Conservation (phyloP, 148 eudicot genomes). For the Rhododendron griersonianum region DNA sequence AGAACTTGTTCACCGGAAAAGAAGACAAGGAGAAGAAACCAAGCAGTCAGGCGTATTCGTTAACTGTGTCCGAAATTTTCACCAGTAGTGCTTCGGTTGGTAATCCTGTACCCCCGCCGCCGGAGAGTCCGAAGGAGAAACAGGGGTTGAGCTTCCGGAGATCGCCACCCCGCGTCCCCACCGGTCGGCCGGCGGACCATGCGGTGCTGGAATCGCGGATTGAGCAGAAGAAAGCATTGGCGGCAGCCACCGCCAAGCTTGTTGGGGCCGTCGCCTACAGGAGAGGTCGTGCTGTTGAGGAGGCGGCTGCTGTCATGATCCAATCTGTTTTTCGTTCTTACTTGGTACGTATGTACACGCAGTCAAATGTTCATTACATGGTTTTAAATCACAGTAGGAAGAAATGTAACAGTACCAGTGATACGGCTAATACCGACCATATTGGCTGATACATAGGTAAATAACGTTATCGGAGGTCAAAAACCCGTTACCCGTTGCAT, state of each 20-base stretch:
- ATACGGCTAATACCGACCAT: not conserved
- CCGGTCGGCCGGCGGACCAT: not conserved
- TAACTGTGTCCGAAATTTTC: not conserved
- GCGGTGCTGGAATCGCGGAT: constrained; percentile 19
- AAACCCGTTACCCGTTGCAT: no score
- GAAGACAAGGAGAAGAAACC: constrained; percentile 27
- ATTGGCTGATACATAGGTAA: not conserved
- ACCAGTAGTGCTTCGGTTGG: not conserved
- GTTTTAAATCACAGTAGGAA: not conserved
- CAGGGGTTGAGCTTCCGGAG: constrained; percentile 68
- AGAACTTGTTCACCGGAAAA: constrained; percentile 49
- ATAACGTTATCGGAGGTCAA: not conserved
- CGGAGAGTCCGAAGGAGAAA: constrained; percentile 61
- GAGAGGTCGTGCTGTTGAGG: constrained; percentile 29
- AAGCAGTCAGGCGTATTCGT: not conserved
- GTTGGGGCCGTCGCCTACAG: constrained; percentile 15
- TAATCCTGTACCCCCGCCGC: not conserved
- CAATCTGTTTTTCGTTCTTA: constrained; percentile 69
- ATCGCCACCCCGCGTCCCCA: constrained; percentile 29
- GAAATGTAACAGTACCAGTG: not conserved
- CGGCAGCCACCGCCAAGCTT: constrained; percentile 24
- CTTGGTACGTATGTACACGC: constrained; percentile 35
- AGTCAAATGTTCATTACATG: not conserved
- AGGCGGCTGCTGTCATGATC: constrained; percentile 63
- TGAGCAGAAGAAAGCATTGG: constrained; percentile 31